Evolutionary conservation across 2,329 filamentous ascomycete species (phyloP), one percentile per base, ranked within the genome.

Genomic region (Mollisia scopiformis): DNA sequence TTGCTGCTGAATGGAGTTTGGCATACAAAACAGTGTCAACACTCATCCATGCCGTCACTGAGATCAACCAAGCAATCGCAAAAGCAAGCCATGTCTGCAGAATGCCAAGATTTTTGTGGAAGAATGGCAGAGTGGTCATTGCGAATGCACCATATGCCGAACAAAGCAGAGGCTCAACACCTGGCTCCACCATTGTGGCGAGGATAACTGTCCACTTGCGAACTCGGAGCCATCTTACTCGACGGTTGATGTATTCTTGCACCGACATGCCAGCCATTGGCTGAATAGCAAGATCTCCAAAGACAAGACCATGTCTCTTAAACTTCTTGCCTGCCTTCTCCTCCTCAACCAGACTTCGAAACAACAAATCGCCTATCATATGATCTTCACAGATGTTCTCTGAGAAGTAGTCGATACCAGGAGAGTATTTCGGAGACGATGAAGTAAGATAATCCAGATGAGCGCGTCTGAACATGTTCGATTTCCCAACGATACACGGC

Each of bases 311-410:
- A 73, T 99, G 95, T 70, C 96, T 96, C 41, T 84, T 83, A 77
- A 85, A 89, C 50, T 69, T 79, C 71, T 74, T 69, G 6, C 74
- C 75, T 4, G 68, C 69, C 27, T 73, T 61, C 52, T 74, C 70
- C 25, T 84, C 83, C 0, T 84, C 82, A 5, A 90, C 76, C 2
- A 77, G 72, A n/a, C 85, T 83, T 58, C 88, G 87, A 93, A 93
- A 99, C 4, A 99, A 82, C 1, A 95, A 78, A 68, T 99, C 95
- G 13, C 94, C 94, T 57, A 99, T 97, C 25, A 97, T 80, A 71
- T 99, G 95, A 73, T 99, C 95, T 75, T 99, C 96, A 78, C 95
- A 99, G 72, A 99, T 98, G 73, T 97, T 96, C 66, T 92, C 84
- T 2, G 92, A 96, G 77, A 99, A 99, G 77, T 88, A 93, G 75